These are phyloP conservation scores for Colletotrichum eremochloae DNA, from an alignment of 2,329 filamentous ascomycete genomes.

Conservation along the genomic window DNA sequence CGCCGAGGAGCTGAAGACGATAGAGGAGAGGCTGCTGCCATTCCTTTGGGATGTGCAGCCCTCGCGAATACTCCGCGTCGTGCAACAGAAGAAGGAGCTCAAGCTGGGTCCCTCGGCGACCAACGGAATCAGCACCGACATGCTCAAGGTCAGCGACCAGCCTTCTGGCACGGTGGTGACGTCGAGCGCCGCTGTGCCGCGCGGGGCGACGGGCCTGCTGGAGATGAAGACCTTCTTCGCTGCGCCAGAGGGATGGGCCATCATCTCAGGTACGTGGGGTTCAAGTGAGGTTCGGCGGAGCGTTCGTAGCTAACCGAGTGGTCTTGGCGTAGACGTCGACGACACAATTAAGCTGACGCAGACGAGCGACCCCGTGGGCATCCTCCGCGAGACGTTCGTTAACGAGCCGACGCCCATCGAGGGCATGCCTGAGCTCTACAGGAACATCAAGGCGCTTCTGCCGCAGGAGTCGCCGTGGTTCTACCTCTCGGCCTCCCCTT, in stretches of 20 bases:
- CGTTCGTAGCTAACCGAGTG: constrained; percentile 33
- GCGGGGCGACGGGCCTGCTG: constrained; percentile 66
- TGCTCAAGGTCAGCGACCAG: constrained; percentile 64
- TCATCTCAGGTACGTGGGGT: constrained; percentile 76
- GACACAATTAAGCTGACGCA: constrained; percentile 95
- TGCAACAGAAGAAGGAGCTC: constrained; percentile 64
- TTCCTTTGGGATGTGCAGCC: constrained; percentile 84
- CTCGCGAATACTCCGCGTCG: constrained; percentile 75
- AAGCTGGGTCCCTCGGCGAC: constrained; percentile 77
- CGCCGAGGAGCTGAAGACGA: constrained; percentile 69
- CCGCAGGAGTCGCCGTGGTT: constrained; percentile 81
- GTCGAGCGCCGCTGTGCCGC: constrained; percentile 64
- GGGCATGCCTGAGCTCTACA: constrained; percentile 90
- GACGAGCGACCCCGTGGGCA: constrained; percentile 83
- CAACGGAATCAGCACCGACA: constrained; percentile 79
- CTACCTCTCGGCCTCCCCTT: constrained; percentile 93
- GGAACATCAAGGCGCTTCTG: constrained; percentile 68
- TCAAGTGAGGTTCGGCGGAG: neutral
- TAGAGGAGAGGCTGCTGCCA: constrained; percentile 78
- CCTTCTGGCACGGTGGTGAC: constrained; percentile 61
- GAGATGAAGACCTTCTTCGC: constrained; percentile 81
- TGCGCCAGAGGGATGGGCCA: constrained; percentile 82
- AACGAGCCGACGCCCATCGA: constrained; percentile 77
- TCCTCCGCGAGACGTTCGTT: constrained; percentile 86
- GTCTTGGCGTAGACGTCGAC: constrained; percentile 76